Percentiles rank a stretch among this genome's conserved stretches.
These are phyloP conservation scores for Senna siamea DNA, from an alignment of 306 rosid species.

Conservation along the genomic window DNA sequence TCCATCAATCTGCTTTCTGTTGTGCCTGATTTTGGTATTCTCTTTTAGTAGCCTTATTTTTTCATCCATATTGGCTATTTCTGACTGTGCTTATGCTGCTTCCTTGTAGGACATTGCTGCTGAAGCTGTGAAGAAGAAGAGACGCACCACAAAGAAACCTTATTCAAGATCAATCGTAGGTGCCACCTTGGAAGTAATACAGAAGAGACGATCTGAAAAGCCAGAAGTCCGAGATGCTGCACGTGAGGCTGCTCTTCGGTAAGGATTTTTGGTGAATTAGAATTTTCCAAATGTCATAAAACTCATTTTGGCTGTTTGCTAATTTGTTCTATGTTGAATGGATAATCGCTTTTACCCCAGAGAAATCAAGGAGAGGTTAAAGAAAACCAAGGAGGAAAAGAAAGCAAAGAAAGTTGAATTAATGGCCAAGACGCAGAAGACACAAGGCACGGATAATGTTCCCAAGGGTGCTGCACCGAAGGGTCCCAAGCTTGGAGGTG, in stretches of 20 bases:
- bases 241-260: background rate
- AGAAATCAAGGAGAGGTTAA: background rate
- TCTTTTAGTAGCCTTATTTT: background rate
- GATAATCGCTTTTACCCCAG: background rate
- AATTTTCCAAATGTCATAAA: too few relatives aligned
- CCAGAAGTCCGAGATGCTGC: conserved; percentile 2
- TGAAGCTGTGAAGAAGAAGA: background rate
- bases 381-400: background rate
- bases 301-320: background rate
- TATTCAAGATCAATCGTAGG: background rate
- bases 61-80: background rate
- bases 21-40: background rate
- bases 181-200: background rate
- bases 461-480: background rate
- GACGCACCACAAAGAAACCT: background rate
- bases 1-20: background rate
- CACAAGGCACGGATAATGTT: background rate
- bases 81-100: too few relatives aligned
- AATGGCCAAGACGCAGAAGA: background rate
- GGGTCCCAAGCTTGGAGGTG: background rate
- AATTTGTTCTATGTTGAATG: background rate
- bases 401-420: background rate
- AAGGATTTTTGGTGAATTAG: background rate
- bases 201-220: background rate
- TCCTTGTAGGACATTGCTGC: background rate